Evolutionary conservation across 352 stramenopile species (phyloP).

Genomic region (Aphanomyces euteiches): DNA sequence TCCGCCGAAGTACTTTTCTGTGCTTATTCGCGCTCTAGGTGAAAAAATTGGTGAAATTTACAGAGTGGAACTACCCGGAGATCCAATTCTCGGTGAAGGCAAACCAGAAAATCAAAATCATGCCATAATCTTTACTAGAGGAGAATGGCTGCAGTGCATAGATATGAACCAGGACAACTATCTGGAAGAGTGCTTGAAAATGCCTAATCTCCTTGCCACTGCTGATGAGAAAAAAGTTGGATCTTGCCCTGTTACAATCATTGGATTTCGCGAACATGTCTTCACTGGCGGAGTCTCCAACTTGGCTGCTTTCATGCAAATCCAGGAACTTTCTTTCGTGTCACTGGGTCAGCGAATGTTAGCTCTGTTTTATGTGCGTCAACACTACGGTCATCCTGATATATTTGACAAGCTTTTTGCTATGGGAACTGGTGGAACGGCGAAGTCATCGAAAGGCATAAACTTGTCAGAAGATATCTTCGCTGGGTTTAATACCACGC

Average conservation of each 20-base stretch:
- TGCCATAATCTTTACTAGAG: constrained; percentile 77
- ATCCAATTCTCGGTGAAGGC: constrained; percentile 78
- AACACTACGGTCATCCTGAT: constrained; percentile 87
- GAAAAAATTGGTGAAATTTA: constrained; percentile 87
- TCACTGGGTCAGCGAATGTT: constrained; percentile 83
- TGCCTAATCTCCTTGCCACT: constrained; percentile 82
- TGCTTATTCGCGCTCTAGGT: constrained; percentile 76
- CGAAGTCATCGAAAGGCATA: constrained; percentile 84
- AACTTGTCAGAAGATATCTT: constrained; percentile 89
- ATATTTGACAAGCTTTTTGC: constrained; percentile 86
- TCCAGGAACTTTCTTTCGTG: constrained; percentile 85
- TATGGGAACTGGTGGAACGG: constrained; percentile 81
- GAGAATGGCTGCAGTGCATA: constrained; percentile 86
- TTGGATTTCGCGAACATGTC: constrained; percentile 88
- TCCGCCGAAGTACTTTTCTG: constrained; percentile 70
- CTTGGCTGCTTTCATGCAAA: constrained; percentile 82
- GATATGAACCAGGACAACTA: constrained; percentile 91
- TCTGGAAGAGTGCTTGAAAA: constrained; percentile 87
- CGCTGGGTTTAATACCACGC: constrained; percentile 74
- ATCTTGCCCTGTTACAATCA: constrained; percentile 53
- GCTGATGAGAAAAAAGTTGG: constrained; percentile 54
- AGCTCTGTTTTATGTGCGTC: constrained; percentile 66
- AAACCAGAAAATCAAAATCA: constrained; percentile 89
- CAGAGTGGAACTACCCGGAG: constrained; percentile 76
- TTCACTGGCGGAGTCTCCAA: constrained; percentile 83